These are phyloP conservation scores for Tricharina praecox DNA, from an alignment of 495 filamentous ascomycete genomes.

Conservation along the genomic window DNA sequence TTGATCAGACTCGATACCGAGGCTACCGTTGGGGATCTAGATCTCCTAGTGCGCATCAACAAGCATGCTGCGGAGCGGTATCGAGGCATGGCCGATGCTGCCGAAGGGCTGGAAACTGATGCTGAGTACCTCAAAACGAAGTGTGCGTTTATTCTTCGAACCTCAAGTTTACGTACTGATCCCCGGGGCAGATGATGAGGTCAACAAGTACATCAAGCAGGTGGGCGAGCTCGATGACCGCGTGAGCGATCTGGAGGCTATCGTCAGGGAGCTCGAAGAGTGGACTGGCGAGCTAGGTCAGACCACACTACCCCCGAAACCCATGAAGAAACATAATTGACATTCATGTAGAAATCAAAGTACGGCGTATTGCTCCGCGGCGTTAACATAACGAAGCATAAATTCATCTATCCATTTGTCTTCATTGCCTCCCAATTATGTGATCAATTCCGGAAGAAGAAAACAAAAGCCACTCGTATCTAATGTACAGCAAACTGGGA, in stretches of 20 bases:
- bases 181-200: slow-evolving; percentile 18
- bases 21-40: slow-evolving; percentile 24
- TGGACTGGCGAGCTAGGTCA: slow-evolving; percentile 27
- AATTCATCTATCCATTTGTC: too few relatives aligned
- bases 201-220: slow-evolving; percentile 23
- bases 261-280: slow-evolving; percentile 25
- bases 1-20: slow-evolving; percentile 24
- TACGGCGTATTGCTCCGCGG: slow-evolving; percentile 15
- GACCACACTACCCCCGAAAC: neutral
- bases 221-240: slow-evolving; percentile 25
- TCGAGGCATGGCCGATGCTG: slow-evolving; percentile 25
- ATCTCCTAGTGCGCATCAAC: slow-evolving; percentile 26
- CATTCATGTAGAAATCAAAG: slow-evolving; percentile 18
- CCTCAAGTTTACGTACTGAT: neutral
- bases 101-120: slow-evolving; percentile 20
- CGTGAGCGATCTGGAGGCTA: slow-evolving; percentile 22
- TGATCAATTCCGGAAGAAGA: too few relatives aligned
- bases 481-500: too few relatives aligned
- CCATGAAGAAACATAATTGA: neutral
- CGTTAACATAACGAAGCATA: slow-evolving; percentile 15
- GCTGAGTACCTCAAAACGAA: slow-evolving; percentile 22
- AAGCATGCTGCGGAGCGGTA: slow-evolving; percentile 23
- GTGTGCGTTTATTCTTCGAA: slow-evolving; percentile 8
- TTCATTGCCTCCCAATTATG: too few relatives aligned
- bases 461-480: too few relatives aligned